Evolutionary conservation across 108 stramenopile species (phyloP), one percentile per base, ranked within the genome.

Genomic region (Halocafeteria seosinensis): DNA sequence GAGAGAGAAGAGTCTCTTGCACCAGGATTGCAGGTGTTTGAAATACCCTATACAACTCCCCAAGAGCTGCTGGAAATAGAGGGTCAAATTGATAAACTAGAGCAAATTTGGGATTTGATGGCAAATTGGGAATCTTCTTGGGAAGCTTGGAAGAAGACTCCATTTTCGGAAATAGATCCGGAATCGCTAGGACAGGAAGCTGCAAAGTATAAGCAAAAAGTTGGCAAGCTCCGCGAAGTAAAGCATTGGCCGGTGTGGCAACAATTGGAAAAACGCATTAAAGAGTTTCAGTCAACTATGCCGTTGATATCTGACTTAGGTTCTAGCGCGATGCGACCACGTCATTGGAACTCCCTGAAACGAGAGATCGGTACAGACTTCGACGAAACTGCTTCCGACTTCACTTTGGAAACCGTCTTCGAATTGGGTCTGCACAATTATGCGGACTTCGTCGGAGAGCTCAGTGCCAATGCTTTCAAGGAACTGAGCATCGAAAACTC

Each of bases 271-370:
- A 60, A 74, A 13, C 65, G 61, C 6, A 55, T 84, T 24, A 66
- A 76, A 23, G 62, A 79, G 50, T 82, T 84, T 69, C 79, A 69
- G 38, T 66, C 68, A 37, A 82, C 81, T 11, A 75, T 84, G 57
- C 82, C 82, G 24, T 72, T 84, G 25, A 81, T 84, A 32, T 73
- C 74, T 57, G 82, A 81, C 37, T 69, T 84, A 6, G 73, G 76
- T 34, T 76, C 75, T 47, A 71, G 71, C 9, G 81, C 81, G n/a
- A 29, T 84, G 42, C 65, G 82, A 26, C 26, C 34, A 5, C 73
- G 82, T 17, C 82, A 84, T 72, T 84, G 82, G 82, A 73, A 62
- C 50, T 3, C 8, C 21, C 69, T 74, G 24, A 70, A 71, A 66
- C 23, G 30, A 31, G 73, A 74, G 50, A 37, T 74, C 29, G 30